A percentile compares a stretch with the other conserved stretches of the same genome.
Conservation (phyloP, 2,329 filamentous ascomycete species). For the Taxawa tesnikishii region DNA sequence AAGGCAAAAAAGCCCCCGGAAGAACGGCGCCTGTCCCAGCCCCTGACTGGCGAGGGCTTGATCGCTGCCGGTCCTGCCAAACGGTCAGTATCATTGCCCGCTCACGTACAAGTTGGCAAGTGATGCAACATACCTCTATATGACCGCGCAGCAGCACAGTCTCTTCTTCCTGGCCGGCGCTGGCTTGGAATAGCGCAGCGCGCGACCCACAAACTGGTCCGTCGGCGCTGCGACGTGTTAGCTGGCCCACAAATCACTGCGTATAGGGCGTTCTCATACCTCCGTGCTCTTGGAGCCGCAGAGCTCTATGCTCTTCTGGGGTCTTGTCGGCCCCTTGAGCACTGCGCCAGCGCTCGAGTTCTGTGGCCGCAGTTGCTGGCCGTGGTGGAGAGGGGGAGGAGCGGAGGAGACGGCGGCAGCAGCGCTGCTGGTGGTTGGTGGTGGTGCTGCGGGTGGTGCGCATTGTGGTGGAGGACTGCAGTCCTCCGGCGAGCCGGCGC, state of each 20-base stretch:
- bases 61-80: too few species aligned
- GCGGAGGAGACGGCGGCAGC: neutral
- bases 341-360: neutral
- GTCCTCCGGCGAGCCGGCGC: neutral
- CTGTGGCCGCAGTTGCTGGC: neutral
- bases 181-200: neutral
- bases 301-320: conserved; percentile 6
- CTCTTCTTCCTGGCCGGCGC: neutral
- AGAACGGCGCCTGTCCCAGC: too few species aligned
- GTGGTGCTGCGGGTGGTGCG: too few species aligned
- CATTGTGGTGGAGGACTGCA: neutral
- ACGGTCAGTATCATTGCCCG: too few species aligned
- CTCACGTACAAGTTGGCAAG: too few species aligned
- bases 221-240: neutral
- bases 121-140: neutral
- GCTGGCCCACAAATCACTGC: neutral
- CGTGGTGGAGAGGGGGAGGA: conserved; percentile 1
- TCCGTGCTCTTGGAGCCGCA: neutral
- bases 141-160: neutral
- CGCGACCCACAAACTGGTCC: neutral
- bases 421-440: neutral
- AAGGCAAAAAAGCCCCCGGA: too few species aligned
- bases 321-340: conserved; percentile 1
- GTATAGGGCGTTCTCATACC: neutral
- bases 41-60: too few species aligned